Evolutionary conservation across 257 asterid genomes (phyloP).

Genomic region (Anisodus acutangulus): DNA sequence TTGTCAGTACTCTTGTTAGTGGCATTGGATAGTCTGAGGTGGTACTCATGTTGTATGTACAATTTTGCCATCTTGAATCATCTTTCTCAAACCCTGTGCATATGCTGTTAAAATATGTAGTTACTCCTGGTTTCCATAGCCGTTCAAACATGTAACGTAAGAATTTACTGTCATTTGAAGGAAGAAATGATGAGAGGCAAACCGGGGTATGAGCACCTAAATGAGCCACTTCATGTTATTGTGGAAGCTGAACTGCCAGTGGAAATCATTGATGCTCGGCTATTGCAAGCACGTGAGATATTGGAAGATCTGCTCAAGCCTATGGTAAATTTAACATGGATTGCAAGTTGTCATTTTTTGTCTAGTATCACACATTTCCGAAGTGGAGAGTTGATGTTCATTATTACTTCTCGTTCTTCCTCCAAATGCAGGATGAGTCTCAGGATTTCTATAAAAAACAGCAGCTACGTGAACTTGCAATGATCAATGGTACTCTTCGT

Average conservation of each 20-base stretch:
- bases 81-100: not conserved
- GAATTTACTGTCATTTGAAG: conserved; percentile 48
- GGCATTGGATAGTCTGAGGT: conserved; percentile 22
- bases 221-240: conserved; percentile 93
- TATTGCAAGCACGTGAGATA: conserved; percentile 90
- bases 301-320: conserved; percentile 95
- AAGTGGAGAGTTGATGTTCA: not conserved
- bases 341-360: conserved; percentile 7
- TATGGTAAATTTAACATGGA: conserved; percentile 56
- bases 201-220: conserved; percentile 95
- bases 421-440: conserved; percentile 73
- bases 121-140: not conserved
- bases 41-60: not conserved
- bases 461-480: conserved; percentile 90
- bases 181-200: conserved; percentile 99
- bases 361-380: not conserved
- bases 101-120: not conserved
- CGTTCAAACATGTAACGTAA: not conserved
- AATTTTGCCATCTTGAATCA: not conserved
- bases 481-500: conserved; percentile 93
- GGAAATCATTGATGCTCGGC: conserved; percentile 89
- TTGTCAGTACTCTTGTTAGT: not conserved
- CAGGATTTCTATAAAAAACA: conserved; percentile 91
- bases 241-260: conserved; percentile 95
- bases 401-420: not conserved